A percentile compares a stretch with the other conserved stretches of the same genome.
phyloP scores from a whole-genome alignment of 1,284 basidiomycete genomes.

The Farysia itapuensis region DNA sequence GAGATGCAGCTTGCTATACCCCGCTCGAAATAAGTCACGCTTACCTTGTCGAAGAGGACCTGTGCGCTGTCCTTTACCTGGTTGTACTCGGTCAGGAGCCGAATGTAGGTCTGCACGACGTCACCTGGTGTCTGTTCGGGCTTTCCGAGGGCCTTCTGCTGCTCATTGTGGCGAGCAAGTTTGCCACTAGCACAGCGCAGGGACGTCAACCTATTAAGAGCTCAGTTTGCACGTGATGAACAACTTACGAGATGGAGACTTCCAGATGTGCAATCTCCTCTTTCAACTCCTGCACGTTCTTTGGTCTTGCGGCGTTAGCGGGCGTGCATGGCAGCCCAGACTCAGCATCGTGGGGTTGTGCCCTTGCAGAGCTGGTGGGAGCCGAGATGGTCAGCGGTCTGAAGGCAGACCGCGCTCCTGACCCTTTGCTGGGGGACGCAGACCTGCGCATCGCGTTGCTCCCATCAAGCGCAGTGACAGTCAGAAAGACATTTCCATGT shows the following conservation, averaged over 20 bases:
- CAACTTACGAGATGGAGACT: constrained; percentile 13
- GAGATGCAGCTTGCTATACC: too few relatives aligned
- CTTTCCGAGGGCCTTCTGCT: constrained; percentile 1
- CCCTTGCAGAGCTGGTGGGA: too few relatives aligned
- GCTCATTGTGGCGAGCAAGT: constrained; percentile 13
- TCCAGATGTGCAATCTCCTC: constrained; percentile 16
- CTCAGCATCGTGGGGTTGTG: too few relatives aligned
- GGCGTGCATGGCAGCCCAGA: too few relatives aligned
- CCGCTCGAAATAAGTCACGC: too few relatives aligned
- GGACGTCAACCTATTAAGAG: background rate
- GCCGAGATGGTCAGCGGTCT: background rate
- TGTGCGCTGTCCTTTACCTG: constrained; percentile 27
- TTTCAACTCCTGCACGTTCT: constrained; percentile 7
- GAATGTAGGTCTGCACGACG: constrained; percentile 20
- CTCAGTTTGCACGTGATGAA: background rate
- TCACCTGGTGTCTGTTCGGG: constrained; percentile 12
- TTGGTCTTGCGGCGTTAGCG: too few relatives aligned
- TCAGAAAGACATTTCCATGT: too few relatives aligned
- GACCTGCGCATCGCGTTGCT: background rate
- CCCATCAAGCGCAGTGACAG: too few relatives aligned
- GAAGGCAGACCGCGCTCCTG: background rate
- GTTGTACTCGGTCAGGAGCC: constrained; percentile 25
- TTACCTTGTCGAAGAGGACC: constrained; percentile 26
- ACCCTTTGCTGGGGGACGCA: background rate
- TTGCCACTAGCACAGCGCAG: constrained; percentile 2